These are phyloP conservation scores for Candida stauntonica DNA, from an alignment of 805 yeast genomes.

Conservation along the genomic window DNA sequence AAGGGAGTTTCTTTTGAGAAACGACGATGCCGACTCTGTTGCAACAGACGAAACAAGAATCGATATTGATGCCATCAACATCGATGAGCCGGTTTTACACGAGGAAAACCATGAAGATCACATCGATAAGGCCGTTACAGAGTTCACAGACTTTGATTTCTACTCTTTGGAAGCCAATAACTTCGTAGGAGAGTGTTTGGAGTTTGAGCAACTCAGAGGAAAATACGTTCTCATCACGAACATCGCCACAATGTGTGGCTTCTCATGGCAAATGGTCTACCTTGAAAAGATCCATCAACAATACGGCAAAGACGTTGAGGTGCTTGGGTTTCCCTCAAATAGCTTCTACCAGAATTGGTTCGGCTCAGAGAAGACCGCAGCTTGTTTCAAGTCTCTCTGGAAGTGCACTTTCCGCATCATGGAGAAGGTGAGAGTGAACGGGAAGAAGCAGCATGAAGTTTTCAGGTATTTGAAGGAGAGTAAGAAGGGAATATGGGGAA, in stretches of 20 bases:
- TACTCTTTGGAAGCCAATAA: constrained; percentile 63
- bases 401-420: constrained; percentile 79
- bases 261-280: constrained; percentile 73
- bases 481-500: constrained; percentile 55
- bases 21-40: too few relatives aligned
- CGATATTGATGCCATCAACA: too few relatives aligned
- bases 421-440: constrained; percentile 77
- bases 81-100: too few relatives aligned
- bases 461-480: constrained; percentile 62
- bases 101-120: too few relatives aligned
- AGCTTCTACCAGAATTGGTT: constrained; percentile 77
- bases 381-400: constrained; percentile 67
- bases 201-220: constrained; percentile 60
- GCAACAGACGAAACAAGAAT: too few relatives aligned
- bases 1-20: too few relatives aligned
- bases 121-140: too few relatives aligned
- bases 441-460: constrained; percentile 63
- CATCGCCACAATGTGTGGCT: constrained; percentile 82
- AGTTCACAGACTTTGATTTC: constrained; percentile 35
- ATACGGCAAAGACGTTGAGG: constrained; percentile 61
- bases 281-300: constrained; percentile 64
- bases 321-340: constrained; percentile 88
- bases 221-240: constrained; percentile 82
- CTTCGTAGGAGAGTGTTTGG: constrained; percentile 50
- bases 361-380: constrained; percentile 62